Evolutionary conservation across 2,329 filamentous ascomycete genomes (phyloP).

Genomic region (Exophiala phaeomuriformis): DNA sequence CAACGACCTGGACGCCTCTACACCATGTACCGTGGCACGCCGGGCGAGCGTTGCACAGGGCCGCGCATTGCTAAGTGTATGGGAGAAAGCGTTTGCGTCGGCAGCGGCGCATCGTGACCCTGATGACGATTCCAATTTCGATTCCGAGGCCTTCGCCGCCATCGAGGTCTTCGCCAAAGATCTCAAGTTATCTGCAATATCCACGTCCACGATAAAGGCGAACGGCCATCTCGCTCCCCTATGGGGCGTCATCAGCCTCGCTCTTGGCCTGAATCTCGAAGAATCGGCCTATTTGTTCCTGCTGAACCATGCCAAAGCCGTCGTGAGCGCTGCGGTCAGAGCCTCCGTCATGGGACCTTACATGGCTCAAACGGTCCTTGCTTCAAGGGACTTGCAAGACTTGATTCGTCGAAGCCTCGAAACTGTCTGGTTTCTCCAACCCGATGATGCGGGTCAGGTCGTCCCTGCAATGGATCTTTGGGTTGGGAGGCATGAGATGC

Average conservation of each 20-base stretch:
- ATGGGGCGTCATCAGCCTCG: constrained; percentile 51
- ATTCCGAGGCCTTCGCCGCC: constrained; percentile 27
- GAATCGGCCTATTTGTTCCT: constrained; percentile 56
- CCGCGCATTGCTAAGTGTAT: constrained; percentile 51
- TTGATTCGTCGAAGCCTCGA: constrained; percentile 45
- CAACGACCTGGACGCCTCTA: constrained; percentile 57
- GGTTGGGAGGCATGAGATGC: constrained; percentile 57
- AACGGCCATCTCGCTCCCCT: constrained; percentile 55
- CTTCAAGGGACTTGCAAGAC: constrained; percentile 46
- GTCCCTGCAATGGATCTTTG: constrained; percentile 58
- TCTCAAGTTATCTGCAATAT: constrained; percentile 32
- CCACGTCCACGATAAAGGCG: constrained; percentile 31
- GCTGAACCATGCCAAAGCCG: constrained; percentile 56
- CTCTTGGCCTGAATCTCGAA: constrained; percentile 46
- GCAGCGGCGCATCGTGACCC: constrained; percentile 4
- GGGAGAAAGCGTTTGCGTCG: constrained; percentile 41
- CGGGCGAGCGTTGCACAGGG: constrained; percentile 56
- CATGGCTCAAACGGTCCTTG: constrained; percentile 54
- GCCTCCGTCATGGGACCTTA: constrained; percentile 60
- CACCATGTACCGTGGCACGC: constrained; percentile 55
- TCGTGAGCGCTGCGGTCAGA: constrained; percentile 56
- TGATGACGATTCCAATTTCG: not conserved
- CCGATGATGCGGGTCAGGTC: constrained; percentile 53
- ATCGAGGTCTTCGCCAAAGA: constrained; percentile 36
- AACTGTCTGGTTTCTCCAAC: constrained; percentile 41